Percentiles rank a stretch among this genome's conserved stretches.
Evolutionary conservation across 2,329 filamentous ascomycete genomes (phyloP).

Genomic region (Talaromyces funiculosus): DNA sequence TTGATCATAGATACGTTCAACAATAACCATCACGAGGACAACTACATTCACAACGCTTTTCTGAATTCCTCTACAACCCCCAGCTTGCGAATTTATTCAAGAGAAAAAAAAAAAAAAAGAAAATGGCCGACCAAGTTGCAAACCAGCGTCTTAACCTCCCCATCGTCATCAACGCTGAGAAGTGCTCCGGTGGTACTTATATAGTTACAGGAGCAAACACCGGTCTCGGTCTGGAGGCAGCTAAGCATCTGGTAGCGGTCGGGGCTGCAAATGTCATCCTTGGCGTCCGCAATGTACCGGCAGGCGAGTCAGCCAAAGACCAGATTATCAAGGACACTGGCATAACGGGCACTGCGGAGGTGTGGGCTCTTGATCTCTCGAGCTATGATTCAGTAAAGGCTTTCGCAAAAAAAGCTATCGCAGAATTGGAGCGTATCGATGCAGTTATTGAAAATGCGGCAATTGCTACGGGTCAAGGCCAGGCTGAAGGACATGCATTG

Average conservation of each 20-base stretch:
- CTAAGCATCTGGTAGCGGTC: slow-evolving; percentile 37
- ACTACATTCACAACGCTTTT: not conserved
- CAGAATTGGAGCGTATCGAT: slow-evolving; percentile 15
- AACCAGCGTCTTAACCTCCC: slow-evolving; percentile 10
- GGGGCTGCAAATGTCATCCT: slow-evolving; percentile 43
- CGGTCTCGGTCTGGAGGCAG: slow-evolving; percentile 46
- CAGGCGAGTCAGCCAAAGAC: slow-evolving; percentile 38
- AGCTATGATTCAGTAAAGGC: slow-evolving; percentile 17
- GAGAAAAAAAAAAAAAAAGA: not conserved
- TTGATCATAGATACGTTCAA: not conserved
- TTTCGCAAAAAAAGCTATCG: slow-evolving; percentile 13
- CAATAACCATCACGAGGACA: not conserved
- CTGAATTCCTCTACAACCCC: not conserved
- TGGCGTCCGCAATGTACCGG: slow-evolving; percentile 40
- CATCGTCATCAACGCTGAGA: slow-evolving; percentile 24
- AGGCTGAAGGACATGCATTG: slow-evolving; percentile 20
- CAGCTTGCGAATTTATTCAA: not conserved
- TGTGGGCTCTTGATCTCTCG: slow-evolving; percentile 46
- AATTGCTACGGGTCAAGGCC: not conserved
- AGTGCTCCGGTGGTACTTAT: slow-evolving; percentile 24
- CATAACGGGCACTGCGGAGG: slow-evolving; percentile 36
- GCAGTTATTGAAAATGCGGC: slow-evolving; percentile 18
- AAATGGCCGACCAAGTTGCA: not conserved
- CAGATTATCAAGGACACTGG: slow-evolving; percentile 18
- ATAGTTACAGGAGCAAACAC: slow-evolving; percentile 49